Conservation (phyloP, 1,139 yeast species). For the Yamadazyma sp. region DNA sequence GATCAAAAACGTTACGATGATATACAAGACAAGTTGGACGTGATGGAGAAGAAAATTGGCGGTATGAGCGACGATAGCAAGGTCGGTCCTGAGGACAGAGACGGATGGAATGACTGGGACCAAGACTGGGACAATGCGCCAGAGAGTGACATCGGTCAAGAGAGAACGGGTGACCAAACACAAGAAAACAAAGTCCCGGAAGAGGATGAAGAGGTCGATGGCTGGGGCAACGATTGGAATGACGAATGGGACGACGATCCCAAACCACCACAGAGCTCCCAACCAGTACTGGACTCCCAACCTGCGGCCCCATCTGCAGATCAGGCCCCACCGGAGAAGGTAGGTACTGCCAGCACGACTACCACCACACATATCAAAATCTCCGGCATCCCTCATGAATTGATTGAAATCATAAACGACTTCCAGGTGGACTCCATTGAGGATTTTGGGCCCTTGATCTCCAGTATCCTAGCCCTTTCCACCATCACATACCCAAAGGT, state of each 20-base stretch:
- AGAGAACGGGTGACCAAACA: too few relatives aligned
- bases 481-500: constrained; percentile 33
- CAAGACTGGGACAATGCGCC: constrained; percentile 22
- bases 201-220: constrained; percentile 16
- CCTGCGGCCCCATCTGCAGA: too few relatives aligned
- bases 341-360: not conserved
- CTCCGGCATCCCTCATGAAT: constrained; percentile 21
- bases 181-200: not conserved
- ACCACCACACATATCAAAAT: constrained; percentile 11
- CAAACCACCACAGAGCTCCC: not conserved
- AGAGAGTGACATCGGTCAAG: constrained; percentile 3
- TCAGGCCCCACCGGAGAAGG: too few relatives aligned
- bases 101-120: constrained; percentile 25
- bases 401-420: constrained; percentile 23
- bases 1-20: constrained; percentile 11
- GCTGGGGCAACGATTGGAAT: constrained; percentile 20
- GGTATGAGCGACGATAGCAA: constrained; percentile 16
- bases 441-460: constrained; percentile 14
- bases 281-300: too few relatives aligned
- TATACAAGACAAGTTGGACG: constrained; percentile 12
- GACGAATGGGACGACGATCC: constrained; percentile 18
- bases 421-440: constrained; percentile 17
- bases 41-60: constrained; percentile 17
- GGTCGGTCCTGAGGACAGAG: constrained; percentile 11
- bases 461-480: constrained; percentile 33